phyloP scores from a whole-genome alignment of 2,329 filamentous ascomycete genomes.

The Aspergillus fischeri region DNA sequence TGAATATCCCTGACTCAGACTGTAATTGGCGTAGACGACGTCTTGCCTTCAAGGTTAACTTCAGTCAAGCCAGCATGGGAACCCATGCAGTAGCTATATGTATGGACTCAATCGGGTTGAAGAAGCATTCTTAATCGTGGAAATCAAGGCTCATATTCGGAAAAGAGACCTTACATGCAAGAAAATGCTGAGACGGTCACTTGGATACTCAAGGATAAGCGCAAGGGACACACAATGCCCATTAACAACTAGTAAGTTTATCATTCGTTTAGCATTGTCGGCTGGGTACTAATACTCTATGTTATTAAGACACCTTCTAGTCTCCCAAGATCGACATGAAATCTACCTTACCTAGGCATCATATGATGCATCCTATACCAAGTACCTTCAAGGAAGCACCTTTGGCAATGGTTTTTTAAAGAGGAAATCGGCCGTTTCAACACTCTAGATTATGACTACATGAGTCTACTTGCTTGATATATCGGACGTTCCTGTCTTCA shows the following conservation, averaged over 20 bases:
- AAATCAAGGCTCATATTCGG: constrained; percentile 5
- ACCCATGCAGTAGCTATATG: constrained; percentile 16
- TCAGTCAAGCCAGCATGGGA: constrained; percentile 9
- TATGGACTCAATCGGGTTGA: background rate
- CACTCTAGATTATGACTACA: background rate
- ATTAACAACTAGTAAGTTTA: too few species aligned
- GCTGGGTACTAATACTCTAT: too few species aligned
- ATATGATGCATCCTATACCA: constrained; percentile 5
- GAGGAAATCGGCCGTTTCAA: constrained; percentile 11
- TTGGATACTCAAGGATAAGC: constrained; percentile 6
- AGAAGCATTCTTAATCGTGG: constrained; percentile 4
- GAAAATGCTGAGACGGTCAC: constrained; percentile 13
- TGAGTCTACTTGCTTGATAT: too few species aligned
- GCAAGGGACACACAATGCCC: too few species aligned
- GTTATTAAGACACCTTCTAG: constrained; percentile 1
- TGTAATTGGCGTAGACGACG: constrained; percentile 9
- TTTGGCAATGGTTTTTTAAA: constrained; percentile 3
- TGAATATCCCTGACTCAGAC: too few species aligned
- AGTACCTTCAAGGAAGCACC: background rate
- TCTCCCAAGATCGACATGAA: constrained; percentile 4
- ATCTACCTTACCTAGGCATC: constrained; percentile 1
- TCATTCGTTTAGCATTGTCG: too few species aligned
- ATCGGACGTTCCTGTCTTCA: too few species aligned
- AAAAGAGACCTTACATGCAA: constrained; percentile 9
- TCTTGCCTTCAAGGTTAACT: constrained; percentile 10